Evolutionary conservation across 2,329 filamentous ascomycete species (phyloP).

Genomic region (Pestalotiopsis sp.): DNA sequence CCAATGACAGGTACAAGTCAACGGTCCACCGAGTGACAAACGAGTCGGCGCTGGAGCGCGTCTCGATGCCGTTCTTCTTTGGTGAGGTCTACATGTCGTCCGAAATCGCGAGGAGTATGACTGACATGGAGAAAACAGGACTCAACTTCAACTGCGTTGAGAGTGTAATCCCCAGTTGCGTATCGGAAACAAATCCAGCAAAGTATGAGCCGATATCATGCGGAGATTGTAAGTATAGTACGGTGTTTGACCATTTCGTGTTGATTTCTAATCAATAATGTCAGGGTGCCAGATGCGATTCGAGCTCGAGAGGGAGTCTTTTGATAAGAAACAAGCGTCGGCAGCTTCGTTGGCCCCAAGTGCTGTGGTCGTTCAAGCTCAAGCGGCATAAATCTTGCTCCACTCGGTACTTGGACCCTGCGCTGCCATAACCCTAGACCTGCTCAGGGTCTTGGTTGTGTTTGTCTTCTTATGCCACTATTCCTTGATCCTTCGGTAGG

Average conservation of each 20-base stretch:
- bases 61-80: conserved; percentile 59
- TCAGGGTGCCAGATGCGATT: conserved; percentile 34
- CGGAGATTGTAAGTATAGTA: conserved; percentile 38
- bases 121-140: conserved; percentile 23
- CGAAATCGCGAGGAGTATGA: neutral
- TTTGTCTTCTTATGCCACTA: neutral
- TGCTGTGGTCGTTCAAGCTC: conserved; percentile 21
- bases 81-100: conserved; percentile 28
- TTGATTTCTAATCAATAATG: conserved; percentile 3
- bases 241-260: neutral
- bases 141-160: conserved; percentile 53
- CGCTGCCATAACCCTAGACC: neutral
- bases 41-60: conserved; percentile 38
- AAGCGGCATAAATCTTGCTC: neutral
- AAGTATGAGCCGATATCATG: conserved; percentile 53
- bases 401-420: neutral
- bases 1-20: conserved; percentile 49
- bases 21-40: conserved; percentile 53
- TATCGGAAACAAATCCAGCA: conserved; percentile 43
- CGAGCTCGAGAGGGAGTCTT: conserved; percentile 28
- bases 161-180: conserved; percentile 47
- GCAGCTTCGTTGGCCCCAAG: conserved; percentile 24
- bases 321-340: conserved; percentile 23
- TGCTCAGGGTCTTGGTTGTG: neutral
- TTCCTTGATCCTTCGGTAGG: neutral